phyloP scores from a whole-genome alignment of 1,284 basidiomycete genomes.

The Papiliotrema terrestris region DNA sequence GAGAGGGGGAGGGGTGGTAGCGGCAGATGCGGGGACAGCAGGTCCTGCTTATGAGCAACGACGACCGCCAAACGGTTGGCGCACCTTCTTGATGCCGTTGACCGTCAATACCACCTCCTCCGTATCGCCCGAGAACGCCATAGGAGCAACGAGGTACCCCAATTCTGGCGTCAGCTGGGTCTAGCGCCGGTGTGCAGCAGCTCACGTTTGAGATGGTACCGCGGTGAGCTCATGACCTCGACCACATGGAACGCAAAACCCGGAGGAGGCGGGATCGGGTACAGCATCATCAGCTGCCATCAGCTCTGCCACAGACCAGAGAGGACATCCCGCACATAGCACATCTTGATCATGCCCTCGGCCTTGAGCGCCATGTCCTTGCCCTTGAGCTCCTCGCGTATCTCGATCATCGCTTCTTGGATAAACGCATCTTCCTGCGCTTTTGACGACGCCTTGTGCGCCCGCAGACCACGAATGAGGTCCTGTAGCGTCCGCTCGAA shows the following conservation, averaged over 20 bases:
- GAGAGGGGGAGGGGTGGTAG: slow-evolving; percentile 80
- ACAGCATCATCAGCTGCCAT: slow-evolving; percentile 50
- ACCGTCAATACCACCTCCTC: slow-evolving; percentile 98
- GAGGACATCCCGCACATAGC: slow-evolving; percentile 73
- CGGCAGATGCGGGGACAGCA: slow-evolving; percentile 65
- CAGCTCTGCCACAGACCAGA: slow-evolving; percentile 3
- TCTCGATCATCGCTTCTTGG: slow-evolving; percentile 59
- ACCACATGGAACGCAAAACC: slow-evolving; percentile 80
- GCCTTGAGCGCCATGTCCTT: slow-evolving; percentile 98
- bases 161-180: slow-evolving; percentile 54
- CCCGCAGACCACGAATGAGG: slow-evolving; percentile 82
- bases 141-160: slow-evolving; percentile 89
- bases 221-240: slow-evolving; percentile 93
- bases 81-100: slow-evolving; percentile 94
- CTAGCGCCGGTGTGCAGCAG: not conserved
- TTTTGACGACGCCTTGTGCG: slow-evolving; percentile 48
- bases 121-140: slow-evolving; percentile 89
- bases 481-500: slow-evolving; percentile 92
- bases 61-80: slow-evolving; percentile 24
- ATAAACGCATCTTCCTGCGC: slow-evolving; percentile 52
- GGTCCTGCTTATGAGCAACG: slow-evolving; percentile 58
- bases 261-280: slow-evolving; percentile 51
- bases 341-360: slow-evolving; percentile 89
- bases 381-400: slow-evolving; percentile 81
- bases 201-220: slow-evolving; percentile 76